Evolutionary conservation across 345 rosid species (phyloP).

Genomic region (Populus nigra): DNA sequence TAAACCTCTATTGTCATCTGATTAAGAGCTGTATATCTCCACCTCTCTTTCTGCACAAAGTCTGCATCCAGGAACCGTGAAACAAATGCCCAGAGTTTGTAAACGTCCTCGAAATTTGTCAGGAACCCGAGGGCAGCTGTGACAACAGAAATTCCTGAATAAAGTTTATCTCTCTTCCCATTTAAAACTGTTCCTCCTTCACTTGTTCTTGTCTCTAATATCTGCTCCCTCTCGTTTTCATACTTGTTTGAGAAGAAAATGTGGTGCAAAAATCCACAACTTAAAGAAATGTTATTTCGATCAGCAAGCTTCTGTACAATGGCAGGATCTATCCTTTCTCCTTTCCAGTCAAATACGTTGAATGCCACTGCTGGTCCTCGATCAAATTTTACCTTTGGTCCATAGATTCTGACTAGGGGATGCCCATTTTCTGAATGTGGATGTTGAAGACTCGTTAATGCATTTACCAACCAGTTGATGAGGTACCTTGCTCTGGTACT

Average conservation of each 20-base stretch:
- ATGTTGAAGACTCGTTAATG: slow-evolving; percentile 59
- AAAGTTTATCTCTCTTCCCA: slow-evolving; percentile 12
- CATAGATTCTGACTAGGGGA: slow-evolving; percentile 58
- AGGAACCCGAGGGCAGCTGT: slow-evolving; percentile 60
- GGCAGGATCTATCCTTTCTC: slow-evolving; percentile 59
- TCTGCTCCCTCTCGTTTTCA: slow-evolving; percentile 30
- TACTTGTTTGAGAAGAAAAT: slow-evolving; percentile 32
- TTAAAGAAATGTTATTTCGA: slow-evolving; percentile 53
- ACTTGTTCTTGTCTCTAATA: slow-evolving; percentile 21
- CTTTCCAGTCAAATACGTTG: slow-evolving; percentile 88
- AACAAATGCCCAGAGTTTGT: slow-evolving; percentile 74
- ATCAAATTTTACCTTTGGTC: slow-evolving; percentile 49
- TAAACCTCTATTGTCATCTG: slow-evolving; percentile 53
- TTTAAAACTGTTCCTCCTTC: slow-evolving; percentile 2
- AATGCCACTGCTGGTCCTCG: slow-evolving; percentile 69
- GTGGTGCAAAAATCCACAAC: slow-evolving; percentile 48
- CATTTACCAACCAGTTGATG: slow-evolving; percentile 71
- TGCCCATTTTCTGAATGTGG: slow-evolving; percentile 44
- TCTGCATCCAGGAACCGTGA: slow-evolving; percentile 86
- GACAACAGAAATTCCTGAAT: slow-evolving; percentile 44
- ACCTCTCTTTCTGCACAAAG: slow-evolving; percentile 85
- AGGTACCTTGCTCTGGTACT: slow-evolving; percentile 56
- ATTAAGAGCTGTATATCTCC: slow-evolving; percentile 77
- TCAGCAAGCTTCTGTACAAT: slow-evolving; percentile 78
- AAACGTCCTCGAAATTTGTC: slow-evolving; percentile 74